phyloP scores from a whole-genome alignment of 148 eudicot species.

The Fagopyrum homotropicum region DNA sequence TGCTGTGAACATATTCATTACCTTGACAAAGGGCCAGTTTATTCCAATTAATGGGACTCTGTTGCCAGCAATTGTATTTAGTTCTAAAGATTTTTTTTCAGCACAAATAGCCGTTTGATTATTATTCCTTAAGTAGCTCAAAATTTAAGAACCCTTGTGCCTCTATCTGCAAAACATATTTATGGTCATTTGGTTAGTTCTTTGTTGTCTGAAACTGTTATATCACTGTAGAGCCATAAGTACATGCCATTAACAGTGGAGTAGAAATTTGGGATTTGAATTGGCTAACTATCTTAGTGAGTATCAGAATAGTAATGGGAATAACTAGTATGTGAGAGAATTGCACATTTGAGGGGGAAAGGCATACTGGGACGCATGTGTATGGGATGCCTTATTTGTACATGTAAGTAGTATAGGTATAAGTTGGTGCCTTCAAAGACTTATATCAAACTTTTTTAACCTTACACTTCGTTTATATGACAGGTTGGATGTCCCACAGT shows the following conservation, averaged over 20 bases:
- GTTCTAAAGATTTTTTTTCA: neutral
- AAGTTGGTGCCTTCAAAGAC: neutral
- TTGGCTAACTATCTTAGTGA: neutral
- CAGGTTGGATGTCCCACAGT: conserved; percentile 87
- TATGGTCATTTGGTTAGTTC: neutral
- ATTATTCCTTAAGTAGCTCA: neutral
- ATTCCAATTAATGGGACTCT: neutral
- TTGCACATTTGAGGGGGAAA: neutral
- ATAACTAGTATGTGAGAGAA: neutral
- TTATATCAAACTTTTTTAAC: neutral
- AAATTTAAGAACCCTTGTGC: neutral
- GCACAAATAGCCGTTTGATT: neutral
- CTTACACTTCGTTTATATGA: neutral
- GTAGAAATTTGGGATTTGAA: neutral
- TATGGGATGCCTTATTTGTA: neutral
- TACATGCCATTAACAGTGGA: neutral
- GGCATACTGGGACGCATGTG: neutral
- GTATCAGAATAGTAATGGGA: neutral
- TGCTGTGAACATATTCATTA: too few relatives aligned
- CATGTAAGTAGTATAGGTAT: neutral
- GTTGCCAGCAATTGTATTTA: neutral
- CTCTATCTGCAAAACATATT: neutral
- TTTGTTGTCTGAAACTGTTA: neutral
- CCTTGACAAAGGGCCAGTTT: neutral
- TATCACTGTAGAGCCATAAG: neutral